A percentile compares a stretch with the other conserved stretches of the same genome.
Evolutionary conservation across 306 rosid species (phyloP).

Genomic region (Echinosophora koreensis): DNA sequence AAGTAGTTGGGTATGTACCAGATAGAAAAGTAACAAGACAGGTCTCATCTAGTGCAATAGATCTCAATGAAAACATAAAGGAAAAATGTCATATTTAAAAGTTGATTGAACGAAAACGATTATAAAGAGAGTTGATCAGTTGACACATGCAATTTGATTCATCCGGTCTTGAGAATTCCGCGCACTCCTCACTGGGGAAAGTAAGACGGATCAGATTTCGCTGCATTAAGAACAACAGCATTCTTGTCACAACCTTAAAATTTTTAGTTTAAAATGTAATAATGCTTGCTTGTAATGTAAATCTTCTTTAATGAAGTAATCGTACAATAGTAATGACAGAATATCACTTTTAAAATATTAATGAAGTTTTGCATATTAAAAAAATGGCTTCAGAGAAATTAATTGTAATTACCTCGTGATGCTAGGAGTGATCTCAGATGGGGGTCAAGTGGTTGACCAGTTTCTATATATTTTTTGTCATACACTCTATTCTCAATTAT

Average conservation of each 20-base stretch:
- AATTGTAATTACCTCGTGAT: background rate
- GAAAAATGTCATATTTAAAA: background rate
- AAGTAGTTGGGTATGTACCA: background rate
- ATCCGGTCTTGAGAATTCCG: background rate
- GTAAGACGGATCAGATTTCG: too few relatives aligned
- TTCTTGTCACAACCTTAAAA: background rate
- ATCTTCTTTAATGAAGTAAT: background rate
- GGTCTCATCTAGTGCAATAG: background rate
- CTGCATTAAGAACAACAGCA: background rate
- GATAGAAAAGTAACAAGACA: background rate
- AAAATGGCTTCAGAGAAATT: background rate
- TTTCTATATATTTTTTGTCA: background rate
- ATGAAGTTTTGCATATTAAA: background rate
- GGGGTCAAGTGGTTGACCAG: constrained; percentile 34
- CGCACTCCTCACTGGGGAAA: background rate
- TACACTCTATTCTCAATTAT: background rate
- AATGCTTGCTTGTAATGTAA: background rate
- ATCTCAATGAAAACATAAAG: background rate
- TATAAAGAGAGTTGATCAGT: background rate
- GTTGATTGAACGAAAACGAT: background rate
- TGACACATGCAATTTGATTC: background rate
- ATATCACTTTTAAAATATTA: background rate
- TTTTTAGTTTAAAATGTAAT: background rate
- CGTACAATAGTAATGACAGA: background rate
- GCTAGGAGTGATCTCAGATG: background rate